Conservation (phyloP, 2,329 filamentous ascomycete genomes). For the Coniella lustricola region DNA sequence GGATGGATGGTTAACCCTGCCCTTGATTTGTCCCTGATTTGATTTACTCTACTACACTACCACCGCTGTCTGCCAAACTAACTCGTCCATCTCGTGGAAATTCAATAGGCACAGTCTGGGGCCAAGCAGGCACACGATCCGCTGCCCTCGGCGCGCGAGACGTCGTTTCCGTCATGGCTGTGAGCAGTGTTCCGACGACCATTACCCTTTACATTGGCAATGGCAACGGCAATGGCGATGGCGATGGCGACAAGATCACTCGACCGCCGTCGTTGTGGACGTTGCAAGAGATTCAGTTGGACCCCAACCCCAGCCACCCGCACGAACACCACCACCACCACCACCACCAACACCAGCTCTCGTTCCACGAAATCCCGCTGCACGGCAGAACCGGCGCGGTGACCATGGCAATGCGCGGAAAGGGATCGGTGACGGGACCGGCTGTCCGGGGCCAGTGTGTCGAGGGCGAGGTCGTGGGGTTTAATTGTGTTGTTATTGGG, state of each 20-base stretch:
- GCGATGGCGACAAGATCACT: too few relatives aligned
- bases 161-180: constrained; percentile 35
- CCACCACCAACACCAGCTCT: constrained; percentile 17
- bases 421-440: constrained; percentile 29
- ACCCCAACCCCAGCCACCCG: too few relatives aligned
- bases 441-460: constrained; percentile 28
- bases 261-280: too few relatives aligned
- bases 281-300: too few relatives aligned
- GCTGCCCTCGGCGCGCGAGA: constrained; percentile 33
- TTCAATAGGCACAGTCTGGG: constrained; percentile 30
- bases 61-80: background rate
- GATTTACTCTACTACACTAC: background rate
- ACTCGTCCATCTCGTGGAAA: constrained; percentile 8
- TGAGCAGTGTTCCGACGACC: constrained; percentile 25
- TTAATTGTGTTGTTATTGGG: constrained; percentile 29
- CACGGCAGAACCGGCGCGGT: constrained; percentile 32
- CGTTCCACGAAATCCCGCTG: constrained; percentile 32
- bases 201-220: constrained; percentile 33
- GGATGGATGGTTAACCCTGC: too few relatives aligned
- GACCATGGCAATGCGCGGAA: constrained; percentile 30
- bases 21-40: too few relatives aligned
- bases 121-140: constrained; percentile 28
- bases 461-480: constrained; percentile 23
- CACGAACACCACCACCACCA: too few relatives aligned
- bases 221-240: too few relatives aligned